Evolutionary conservation across 2,329 filamentous ascomycete genomes (phyloP), one percentile per base, ranked within the genome.

Genomic region (Beauveria bassiana): DNA sequence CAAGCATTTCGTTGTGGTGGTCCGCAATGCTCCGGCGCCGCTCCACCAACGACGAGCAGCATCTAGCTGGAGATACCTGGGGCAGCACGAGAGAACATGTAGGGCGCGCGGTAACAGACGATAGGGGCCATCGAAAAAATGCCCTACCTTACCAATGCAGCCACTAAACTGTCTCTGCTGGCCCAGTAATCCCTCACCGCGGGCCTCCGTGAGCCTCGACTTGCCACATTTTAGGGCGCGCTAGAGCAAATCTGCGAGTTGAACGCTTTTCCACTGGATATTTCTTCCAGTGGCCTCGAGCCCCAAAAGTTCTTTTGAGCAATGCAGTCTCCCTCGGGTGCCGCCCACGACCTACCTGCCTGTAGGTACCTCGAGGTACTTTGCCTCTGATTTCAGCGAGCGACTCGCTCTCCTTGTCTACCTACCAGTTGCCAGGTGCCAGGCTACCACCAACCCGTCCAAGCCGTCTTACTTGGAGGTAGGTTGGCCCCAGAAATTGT

Each of bases 1-100:
- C 14, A 4, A 47, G n/a, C 55, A 50, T 49, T 58, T 24, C 40
- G 43, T 16, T 10, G 22, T 40, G 16, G 28, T 31, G 55, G 55
- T 57, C 56, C 56, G 56, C 56, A 59, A 43, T 59, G 38, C 56
- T 59, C 57, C 57, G 47, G 49, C 40, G 47, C 28, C 20, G 52
- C 58, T 53, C 57, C 55, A 58, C 55, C 16, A 26, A 9, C 24
- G 20, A 52, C n/a, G 8, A n/a, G 40, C 46, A 14, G 40, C 42
- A 20, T 20, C 38, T 59, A 59, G 46, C 57, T 34, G 38, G 53
- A 52, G 57, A 59, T 59, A 59, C 57, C 57, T 50, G 47, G 38
- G 22, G 20, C 38, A 10, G 26, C 22, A n/a, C 20, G 26, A 1
- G 57, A 34, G 4, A 45, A 46, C 34, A 40, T 42, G 47, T 20